Conservation (phyloP, 805 yeast species). For the Barnettozyma salicaria region DNA sequence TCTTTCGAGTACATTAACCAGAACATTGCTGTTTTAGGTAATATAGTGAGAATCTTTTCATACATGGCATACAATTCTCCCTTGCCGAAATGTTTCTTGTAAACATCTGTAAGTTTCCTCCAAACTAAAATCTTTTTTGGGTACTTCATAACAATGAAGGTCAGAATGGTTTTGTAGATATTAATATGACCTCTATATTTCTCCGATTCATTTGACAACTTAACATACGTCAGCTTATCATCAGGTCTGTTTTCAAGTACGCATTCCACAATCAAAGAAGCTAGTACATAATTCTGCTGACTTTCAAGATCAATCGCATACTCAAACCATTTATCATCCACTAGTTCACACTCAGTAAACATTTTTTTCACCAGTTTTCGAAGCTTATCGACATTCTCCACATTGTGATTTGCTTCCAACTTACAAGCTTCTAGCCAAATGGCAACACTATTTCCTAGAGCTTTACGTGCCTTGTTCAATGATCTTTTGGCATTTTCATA, state of each 20-base stretch:
- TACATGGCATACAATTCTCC: constrained; percentile 39
- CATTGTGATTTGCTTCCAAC: constrained; percentile 51
- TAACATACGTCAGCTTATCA: constrained; percentile 25
- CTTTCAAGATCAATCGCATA: constrained; percentile 50
- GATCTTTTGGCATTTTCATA: constrained; percentile 46
- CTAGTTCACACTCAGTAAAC: constrained; percentile 34
- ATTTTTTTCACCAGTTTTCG: constrained; percentile 45
- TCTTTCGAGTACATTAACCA: constrained; percentile 72
- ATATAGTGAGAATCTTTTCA: constrained; percentile 44
- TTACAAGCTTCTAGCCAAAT: constrained; percentile 70
- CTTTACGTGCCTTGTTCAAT: constrained; percentile 55
- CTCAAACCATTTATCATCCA: constrained; percentile 45
- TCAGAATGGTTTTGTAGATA: constrained; percentile 37
- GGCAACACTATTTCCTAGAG: constrained; percentile 39
- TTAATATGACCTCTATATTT: constrained; percentile 19
- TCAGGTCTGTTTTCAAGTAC: constrained; percentile 26
- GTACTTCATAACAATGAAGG: constrained; percentile 37
- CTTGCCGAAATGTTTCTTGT: constrained; percentile 26
- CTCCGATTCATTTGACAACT: constrained; percentile 23
- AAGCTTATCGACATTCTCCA: constrained; percentile 37
- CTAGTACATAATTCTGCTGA: constrained; percentile 41
- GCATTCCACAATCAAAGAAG: constrained; percentile 46
- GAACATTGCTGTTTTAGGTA: constrained; percentile 46
- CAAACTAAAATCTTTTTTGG: constrained; percentile 46
- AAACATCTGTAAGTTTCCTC: constrained; percentile 38